Percentiles rank a stretch among this genome's conserved stretches.
phyloP scores from a whole-genome alignment of 768 basidiomycete genomes.

The Russula olivacea region DNA sequence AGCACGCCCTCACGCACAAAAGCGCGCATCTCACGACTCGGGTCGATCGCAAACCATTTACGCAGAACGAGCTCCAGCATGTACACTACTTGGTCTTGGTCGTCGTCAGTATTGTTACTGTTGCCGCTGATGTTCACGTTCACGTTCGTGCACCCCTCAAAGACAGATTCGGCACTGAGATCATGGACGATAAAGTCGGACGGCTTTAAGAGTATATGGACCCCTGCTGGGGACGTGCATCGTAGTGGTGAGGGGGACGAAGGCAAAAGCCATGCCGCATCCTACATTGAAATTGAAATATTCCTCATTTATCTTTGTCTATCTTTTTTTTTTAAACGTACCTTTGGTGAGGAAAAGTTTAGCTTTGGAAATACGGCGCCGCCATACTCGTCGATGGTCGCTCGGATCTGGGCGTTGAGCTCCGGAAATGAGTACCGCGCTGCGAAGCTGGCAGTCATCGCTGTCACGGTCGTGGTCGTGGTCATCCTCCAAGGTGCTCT shows the following conservation, averaged over 20 bases:
- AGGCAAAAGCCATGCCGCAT: conserved; percentile 88
- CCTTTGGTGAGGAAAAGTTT: conserved; percentile 93
- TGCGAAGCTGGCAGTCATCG: conserved; percentile 32
- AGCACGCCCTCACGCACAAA: conserved; percentile 72
- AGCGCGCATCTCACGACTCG: conserved; percentile 81
- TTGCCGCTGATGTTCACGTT: no score
- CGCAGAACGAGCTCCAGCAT: conserved; percentile 79
- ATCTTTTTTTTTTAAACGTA: no score
- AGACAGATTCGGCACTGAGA: conserved; percentile 52
- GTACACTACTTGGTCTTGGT: conserved; percentile 33
- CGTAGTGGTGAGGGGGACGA: conserved; percentile 69
- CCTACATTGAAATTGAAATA: conserved; percentile 41
- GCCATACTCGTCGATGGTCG: conserved; percentile 59
- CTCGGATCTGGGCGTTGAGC: conserved; percentile 66
- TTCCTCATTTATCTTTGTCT: no score
- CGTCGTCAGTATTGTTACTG: not conserved
- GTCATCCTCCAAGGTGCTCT: conserved; percentile 47
- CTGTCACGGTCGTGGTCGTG: conserved; percentile 42
- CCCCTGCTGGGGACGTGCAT: conserved; percentile 83
- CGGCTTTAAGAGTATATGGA: conserved; percentile 88
- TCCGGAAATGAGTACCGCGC: conserved; percentile 66
- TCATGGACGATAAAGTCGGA: conserved; percentile 88
- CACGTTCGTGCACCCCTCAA: conserved; percentile 50
- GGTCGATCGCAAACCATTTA: conserved; percentile 86
- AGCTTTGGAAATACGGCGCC: conserved; percentile 92